Base-by-base conservation (phyloP, 1,284 basidiomycete genomes). In the Marasmius sp. region DNA sequence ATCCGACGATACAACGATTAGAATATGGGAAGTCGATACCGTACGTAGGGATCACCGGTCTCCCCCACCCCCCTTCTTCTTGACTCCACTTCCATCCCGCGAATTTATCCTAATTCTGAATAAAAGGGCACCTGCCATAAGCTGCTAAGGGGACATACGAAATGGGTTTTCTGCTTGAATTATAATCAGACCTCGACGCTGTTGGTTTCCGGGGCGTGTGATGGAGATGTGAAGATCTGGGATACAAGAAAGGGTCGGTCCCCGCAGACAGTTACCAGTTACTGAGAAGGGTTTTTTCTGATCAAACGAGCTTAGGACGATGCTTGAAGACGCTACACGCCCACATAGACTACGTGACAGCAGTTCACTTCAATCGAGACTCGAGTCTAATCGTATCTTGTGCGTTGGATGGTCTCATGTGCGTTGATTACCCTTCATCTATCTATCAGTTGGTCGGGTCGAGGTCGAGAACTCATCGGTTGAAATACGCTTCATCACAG, bases 341-440 rank as follows among this genome's bases (percentile, higher is more conserved):
- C 0, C 97, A 99, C 74, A 83, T 94, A 27, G 97, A 99, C 75
- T 96, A 94, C 61, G 94, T 99, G 12, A 95, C 94, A 38, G 91
- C 91, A 4, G 93, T 98, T 0, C 92, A 93, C 68, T 99, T 98
- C 78, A 98, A 96, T 73, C 76, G 88, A 64, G 97, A 98, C 69
- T 94, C 95, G 0, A 91, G 91, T 0, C 84, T 98, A 70, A 90
- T 99, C 62, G 92, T 97, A 1, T 96, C 93, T 6, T 94, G 92
- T 69, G 87, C 93, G 53, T 87, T 95, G 60, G 97, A 99, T 70
- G 97, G 95, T 1, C 79, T 97, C 56, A 97, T 99, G 95, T 97
- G 70, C 71, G 88, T 79, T 39, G 27, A 27, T 27, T 27, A 27
- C 27, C 27, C 34, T 27, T 39, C 11, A 61, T 22, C 43, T 34